These are phyloP conservation scores for Xylaria sp. DNA, from an alignment of 2,329 filamentous ascomycete genomes.

Conservation along the genomic window DNA sequence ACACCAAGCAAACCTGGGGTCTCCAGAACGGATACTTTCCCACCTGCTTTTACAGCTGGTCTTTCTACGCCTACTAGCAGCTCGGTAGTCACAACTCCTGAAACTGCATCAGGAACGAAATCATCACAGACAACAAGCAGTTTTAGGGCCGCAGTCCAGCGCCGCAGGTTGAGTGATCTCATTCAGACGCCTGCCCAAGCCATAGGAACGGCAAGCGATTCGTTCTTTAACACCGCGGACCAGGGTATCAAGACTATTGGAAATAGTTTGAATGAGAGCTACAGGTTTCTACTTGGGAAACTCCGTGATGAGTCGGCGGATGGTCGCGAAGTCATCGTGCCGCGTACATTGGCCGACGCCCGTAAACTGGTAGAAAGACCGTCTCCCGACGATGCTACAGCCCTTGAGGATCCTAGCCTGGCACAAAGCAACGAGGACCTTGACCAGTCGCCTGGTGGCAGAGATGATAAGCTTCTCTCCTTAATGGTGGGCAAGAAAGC, in stretches of 20 bases:
- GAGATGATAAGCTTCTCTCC: slow-evolving; percentile 71
- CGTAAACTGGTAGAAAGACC: slow-evolving; percentile 83
- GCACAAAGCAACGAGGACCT: slow-evolving; percentile 51
- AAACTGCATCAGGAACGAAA: slow-evolving; percentile 41
- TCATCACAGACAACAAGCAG: slow-evolving; percentile 47
- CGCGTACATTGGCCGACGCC: slow-evolving; percentile 92
- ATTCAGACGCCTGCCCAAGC: slow-evolving; percentile 84
- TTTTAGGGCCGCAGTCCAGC: slow-evolving; percentile 53
- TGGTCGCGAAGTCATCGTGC: slow-evolving; percentile 64
- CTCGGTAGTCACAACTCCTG: slow-evolving; percentile 42
- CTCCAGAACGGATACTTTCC: slow-evolving; percentile 60
- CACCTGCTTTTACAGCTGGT: slow-evolving; percentile 59
- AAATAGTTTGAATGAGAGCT: slow-evolving; percentile 86
- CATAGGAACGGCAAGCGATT: slow-evolving; percentile 81
- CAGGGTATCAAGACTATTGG: slow-evolving; percentile 92
- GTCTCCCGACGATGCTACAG: slow-evolving; percentile 64
- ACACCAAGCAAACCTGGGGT: slow-evolving; percentile 67
- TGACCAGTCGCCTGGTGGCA: slow-evolving; percentile 40
- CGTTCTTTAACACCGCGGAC: slow-evolving; percentile 85
- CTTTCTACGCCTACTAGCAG: slow-evolving; percentile 43
- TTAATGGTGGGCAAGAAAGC: slow-evolving; percentile 70
- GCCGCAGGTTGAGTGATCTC: slow-evolving; percentile 80
- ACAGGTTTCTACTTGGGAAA: slow-evolving; percentile 90
- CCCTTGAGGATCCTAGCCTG: slow-evolving; percentile 62
- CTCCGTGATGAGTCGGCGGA: slow-evolving; percentile 72